Evolutionary conservation across 371 early-diverging fungal species (phyloP), one percentile per base, ranked within the genome.

Genomic region (Entomophthora muscae): DNA sequence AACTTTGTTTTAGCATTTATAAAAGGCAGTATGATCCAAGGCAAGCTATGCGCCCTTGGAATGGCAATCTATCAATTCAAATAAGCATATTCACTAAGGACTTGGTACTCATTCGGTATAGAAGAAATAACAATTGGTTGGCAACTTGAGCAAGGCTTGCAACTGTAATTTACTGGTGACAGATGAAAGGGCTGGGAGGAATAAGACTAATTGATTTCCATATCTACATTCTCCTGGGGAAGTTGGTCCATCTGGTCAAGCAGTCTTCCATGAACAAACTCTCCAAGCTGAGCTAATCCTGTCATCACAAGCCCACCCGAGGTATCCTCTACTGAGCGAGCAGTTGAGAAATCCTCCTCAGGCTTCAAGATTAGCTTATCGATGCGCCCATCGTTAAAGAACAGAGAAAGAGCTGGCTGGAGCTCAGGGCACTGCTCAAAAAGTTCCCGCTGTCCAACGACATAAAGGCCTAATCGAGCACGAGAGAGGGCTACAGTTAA

Each of bases 381-480:
- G 33, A 12, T 13, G 12, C 42, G 12, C 42, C 42, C 42, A 61
- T 51, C 42, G 3, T 32, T n/a, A n/a, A 30, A 30, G 33, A 61
- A 61, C 21, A 5, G 31, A 10, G 23, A 1, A 24, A 61, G 21
- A 2, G n/a, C 26, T 21, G 32, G 42, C 21, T 21, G 42, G 23
- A 94, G 75, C 68, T 92, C 94, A 58, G 77, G 76, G 63, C 90
- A 88, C 60, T 80, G 75, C 54, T 77, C 78, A 72, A 96, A 92
- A 10, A 96, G 67, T 12, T 69, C 64, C 32, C 71, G 70, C 17
- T 86, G 71, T 58, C 95, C 81, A 70, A 97, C 90, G 33, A 97
- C 81, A 68, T 97, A 97, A 0, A 97, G 76, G 22, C 98, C 98
- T 29, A 97, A 76, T 22, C 93, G 78, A 1, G 95, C 93, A 42